Percentiles rank a stretch among this genome's conserved stretches.
phyloP scores from a whole-genome alignment of 83 land plant species.

The Isoetes engelmannii region DNA sequence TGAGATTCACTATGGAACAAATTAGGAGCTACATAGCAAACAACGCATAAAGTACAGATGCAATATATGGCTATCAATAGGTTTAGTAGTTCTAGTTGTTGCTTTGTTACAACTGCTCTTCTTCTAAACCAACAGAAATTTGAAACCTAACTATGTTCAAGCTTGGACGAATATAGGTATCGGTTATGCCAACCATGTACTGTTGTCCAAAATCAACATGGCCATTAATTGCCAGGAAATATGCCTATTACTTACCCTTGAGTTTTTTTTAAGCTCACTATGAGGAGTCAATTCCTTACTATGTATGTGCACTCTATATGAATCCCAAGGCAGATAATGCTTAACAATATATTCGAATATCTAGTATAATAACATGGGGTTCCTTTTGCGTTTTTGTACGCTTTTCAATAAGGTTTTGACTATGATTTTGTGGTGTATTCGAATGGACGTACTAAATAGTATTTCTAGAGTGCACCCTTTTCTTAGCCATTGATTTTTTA shows the following conservation, averaged over 20 bases:
- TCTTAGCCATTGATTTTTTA: no score
- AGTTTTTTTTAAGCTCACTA: conserved; percentile 51
- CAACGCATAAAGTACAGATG: conserved; percentile 93
- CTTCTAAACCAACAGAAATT: conserved; percentile 17
- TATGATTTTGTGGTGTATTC: no score
- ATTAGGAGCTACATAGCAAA: conserved; percentile 98
- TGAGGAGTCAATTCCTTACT: conserved; percentile 87
- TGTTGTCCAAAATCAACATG: background rate
- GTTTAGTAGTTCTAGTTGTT: conserved; percentile 24
- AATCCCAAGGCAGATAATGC: conserved; percentile 99
- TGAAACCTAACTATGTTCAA: conserved; percentile 96
- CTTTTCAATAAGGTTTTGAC: no score
- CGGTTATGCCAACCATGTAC: conserved; percentile 94
- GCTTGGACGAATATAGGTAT: conserved; percentile 99
- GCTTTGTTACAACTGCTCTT: background rate
- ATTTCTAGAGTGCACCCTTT: no score
- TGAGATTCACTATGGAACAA: conserved; percentile 99
- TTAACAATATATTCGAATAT: conserved; percentile 90
- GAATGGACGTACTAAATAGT: no score
- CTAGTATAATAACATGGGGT: no score
- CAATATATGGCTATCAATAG: conserved; percentile 89
- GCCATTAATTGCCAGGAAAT: background rate
- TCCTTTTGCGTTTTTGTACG: no score
- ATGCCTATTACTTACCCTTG: background rate
- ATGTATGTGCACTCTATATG: conserved; percentile 88